Conservation (phyloP, 441 rosid genomes). For the Erodium texanum region DNA sequence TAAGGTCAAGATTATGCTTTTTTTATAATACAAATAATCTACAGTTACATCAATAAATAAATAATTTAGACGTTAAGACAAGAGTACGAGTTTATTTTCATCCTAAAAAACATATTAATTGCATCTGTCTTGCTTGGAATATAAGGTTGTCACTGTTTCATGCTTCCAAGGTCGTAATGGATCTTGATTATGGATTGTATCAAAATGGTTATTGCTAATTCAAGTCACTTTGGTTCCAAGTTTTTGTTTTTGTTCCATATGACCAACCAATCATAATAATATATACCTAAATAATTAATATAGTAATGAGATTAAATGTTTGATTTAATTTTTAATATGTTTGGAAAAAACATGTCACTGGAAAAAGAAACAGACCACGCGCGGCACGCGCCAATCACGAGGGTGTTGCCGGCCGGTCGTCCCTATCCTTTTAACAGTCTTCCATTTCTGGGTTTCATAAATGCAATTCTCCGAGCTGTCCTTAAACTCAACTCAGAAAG, state of each 20-base stretch:
- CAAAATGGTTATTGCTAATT: background rate
- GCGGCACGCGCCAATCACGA: background rate
- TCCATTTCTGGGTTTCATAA: background rate
- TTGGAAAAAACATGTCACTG: too few species aligned
- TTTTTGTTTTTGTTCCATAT: background rate
- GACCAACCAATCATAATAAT: too few species aligned
- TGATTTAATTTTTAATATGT: too few species aligned
- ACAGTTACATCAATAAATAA: too few species aligned
- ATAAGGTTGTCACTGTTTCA: too few species aligned
- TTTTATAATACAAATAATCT: too few species aligned
- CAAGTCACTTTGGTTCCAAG: background rate
- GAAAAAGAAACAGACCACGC: background rate
- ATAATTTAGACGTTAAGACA: background rate
- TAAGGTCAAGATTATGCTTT: too few species aligned
- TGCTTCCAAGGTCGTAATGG: too few species aligned
- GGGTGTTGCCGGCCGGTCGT: background rate
- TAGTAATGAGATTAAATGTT: too few species aligned
- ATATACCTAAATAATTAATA: too few species aligned
- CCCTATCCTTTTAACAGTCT: background rate
- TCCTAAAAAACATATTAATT: background rate
- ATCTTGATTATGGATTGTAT: too few species aligned
- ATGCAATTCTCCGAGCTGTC: background rate
- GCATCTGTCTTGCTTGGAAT: too few species aligned
- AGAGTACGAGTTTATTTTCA: background rate
- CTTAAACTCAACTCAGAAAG: background rate